Evolutionary conservation across 371 early-diverging fungal genomes (phyloP), one percentile per base, ranked within the genome.

Genomic region (Cokeromyces recurvatus): DNA sequence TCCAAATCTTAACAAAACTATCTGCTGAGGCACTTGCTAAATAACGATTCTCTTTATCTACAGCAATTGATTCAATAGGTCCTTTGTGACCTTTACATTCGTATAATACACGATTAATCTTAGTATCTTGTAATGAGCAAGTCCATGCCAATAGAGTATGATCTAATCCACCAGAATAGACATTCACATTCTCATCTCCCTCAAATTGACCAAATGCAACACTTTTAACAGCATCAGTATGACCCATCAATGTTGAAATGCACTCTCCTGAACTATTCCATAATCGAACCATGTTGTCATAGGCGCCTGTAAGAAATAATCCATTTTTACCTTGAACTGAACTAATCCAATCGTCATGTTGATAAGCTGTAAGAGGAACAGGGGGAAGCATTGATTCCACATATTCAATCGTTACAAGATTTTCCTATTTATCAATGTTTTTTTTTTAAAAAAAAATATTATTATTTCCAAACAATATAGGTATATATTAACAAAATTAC

Each of bases 271-370:
- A 74, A 36, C 72, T 65, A 55, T 88, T 85, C 91, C 92, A 95
- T 45, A 96, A 61, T 15, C 94, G 79, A 25, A 86, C 86, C 44
- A 78, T 69, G 45, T 84, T 84, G 58, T 96, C 96, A 59, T 90
- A 95, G 4, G 87, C 85, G 19, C 92, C 92, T 3, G 90, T 86
- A 47, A 87, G 68, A 48, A 92, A 84, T 21, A 77, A 51, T 9
- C 55, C 53, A 48, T 69, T 31, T 42, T 64, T 35, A 60, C 78
- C 46, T 49, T 77, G 64, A 1, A 94, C 85, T 27, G 85, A 78
- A 48, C 89, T 82, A 51, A 97, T 86, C 97, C 97, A 97, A 64
- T 95, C 95, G 55, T 95, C 94, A 51, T 92, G 93, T 55, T 90
- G 81, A 53, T 78, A 87, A 8, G 87, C 71, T 14, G 86, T 76